A percentile compares a stretch with the other conserved stretches of the same genome.
phyloP scores from a whole-genome alignment of 2,329 filamentous ascomycete species.

The Trichoderma afroharzianum region DNA sequence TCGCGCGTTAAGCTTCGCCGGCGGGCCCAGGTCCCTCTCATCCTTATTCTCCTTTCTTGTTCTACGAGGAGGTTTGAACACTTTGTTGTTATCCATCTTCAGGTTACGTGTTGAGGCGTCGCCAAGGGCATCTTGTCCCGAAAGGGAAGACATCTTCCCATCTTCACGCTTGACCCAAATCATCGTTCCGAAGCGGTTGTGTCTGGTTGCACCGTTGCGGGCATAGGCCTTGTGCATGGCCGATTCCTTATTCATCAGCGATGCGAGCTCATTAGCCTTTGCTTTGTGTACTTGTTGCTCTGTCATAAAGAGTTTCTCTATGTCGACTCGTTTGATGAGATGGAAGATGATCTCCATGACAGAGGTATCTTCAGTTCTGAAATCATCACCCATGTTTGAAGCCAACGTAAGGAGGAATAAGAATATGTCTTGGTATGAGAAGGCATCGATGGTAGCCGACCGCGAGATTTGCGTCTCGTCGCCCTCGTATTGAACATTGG shows the following conservation, averaged over 20 bases:
- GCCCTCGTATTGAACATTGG: constrained; percentile 71
- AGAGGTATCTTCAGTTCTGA: constrained; percentile 82
- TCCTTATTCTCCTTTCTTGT: constrained; percentile 59
- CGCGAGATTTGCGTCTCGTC: constrained; percentile 87
- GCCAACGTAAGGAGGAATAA: constrained; percentile 79
- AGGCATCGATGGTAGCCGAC: constrained; percentile 82
- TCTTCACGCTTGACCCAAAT: constrained; percentile 90
- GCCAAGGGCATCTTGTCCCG: constrained; percentile 80
- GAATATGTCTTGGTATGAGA: constrained; percentile 87
- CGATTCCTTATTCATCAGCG: constrained; percentile 75
- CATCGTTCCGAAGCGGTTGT: constrained; percentile 96
- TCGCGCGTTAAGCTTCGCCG: constrained; percentile 63
- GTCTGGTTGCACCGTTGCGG: constrained; percentile 75
- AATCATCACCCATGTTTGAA: constrained; percentile 92
- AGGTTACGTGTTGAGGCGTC: constrained; percentile 69
- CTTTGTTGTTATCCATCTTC: constrained; percentile 89
- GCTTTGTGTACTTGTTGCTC: constrained; percentile 66
- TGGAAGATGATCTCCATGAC: constrained; percentile 91
- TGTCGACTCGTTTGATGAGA: constrained; percentile 82
- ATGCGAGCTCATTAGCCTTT: constrained; percentile 69
- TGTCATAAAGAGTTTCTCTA: constrained; percentile 80
- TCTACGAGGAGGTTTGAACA: constrained; percentile 76
- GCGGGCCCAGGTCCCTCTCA: constrained; percentile 72
- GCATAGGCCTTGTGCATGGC: constrained; percentile 76
- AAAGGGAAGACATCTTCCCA: constrained; percentile 78